Base-by-base conservation (phyloP, 768 basidiomycete species). In the Boletus coccyginus region DNA sequence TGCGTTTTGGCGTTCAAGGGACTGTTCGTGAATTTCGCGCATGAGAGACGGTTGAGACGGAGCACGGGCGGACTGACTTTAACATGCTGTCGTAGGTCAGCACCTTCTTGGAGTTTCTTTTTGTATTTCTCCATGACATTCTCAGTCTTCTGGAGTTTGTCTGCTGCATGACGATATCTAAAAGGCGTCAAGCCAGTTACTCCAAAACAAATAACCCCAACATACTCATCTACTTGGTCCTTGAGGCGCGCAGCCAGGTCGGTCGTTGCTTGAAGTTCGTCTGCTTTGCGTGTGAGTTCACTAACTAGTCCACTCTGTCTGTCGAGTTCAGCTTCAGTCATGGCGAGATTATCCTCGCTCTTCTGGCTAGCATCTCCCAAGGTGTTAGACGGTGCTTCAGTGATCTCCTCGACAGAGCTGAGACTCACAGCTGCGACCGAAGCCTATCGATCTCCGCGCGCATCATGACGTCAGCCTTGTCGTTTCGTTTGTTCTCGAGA, bases 121-220 rank as follows among this genome's bases (percentile, higher is more conserved):
- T 95, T 96, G 73, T 98, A 95, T 72, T 98, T 99, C 73, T 98
- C 94, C 83, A 97, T 92, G 31, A 97, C 94, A 66, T 95, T 95
- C 74, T 98, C 97, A 1, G 87, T 90, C 78, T 98, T 98, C 64
- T 91, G 88, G 41, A 94, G 77, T 61, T 86, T 91, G 65, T 98
- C 97, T 5, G 92, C 90, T 7, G 93, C 89, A 74, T 98, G 94
- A 7, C 88, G 87, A 66, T 93, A 92, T 67, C 94, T 96, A 56
- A 29, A 41, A 38, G 35, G 43, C 1, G 8, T 46, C 46, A 51
- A 56, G 46, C 35, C 17, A 14, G 12, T 8, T 45, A 35, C 55
- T 51, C 50, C 29, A 31, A 3, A 41, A 55, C 12, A 38, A 19
- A 9, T 14, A 36, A 31, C 14, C 19, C 17, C 2, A 13, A 54